Conservation (phyloP, 306 rosid species). For the Begonia masoniana region DNA sequence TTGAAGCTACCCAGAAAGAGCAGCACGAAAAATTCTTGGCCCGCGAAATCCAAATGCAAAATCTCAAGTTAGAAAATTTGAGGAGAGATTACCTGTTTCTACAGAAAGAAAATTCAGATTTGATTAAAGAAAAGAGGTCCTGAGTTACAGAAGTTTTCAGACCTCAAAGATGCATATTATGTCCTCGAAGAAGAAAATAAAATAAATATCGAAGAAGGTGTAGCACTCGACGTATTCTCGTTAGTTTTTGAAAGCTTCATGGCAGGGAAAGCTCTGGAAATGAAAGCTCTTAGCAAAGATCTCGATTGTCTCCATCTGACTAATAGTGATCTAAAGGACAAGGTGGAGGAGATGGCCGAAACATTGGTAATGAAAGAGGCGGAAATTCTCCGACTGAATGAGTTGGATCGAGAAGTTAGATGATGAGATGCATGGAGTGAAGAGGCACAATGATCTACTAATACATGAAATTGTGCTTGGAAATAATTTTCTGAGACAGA, state of each 20-base stretch:
- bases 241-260: constrained; percentile 49
- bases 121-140: constrained; percentile 45
- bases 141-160: constrained; percentile 35
- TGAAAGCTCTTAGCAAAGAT: constrained; percentile 37
- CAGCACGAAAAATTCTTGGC: constrained; percentile 35
- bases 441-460: constrained; percentile 33
- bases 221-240: constrained; percentile 38
- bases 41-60: constrained; percentile 33
- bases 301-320: constrained; percentile 25
- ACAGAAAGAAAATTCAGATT: constrained; percentile 46
- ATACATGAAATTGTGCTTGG: constrained; percentile 31
- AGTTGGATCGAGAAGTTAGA: constrained; percentile 33
- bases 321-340: constrained; percentile 40
- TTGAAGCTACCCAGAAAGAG: constrained; percentile 41
- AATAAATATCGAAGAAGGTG: constrained; percentile 41
- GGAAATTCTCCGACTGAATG: constrained; percentile 41
- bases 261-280: constrained; percentile 47
- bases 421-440: constrained; percentile 36
- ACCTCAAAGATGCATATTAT: constrained; percentile 39
- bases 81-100: constrained; percentile 28
- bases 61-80: constrained; percentile 34
- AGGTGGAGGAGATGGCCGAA: constrained; percentile 36
- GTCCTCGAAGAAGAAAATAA: constrained; percentile 39
- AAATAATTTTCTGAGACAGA: constrained; percentile 30
- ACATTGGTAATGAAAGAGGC: constrained; percentile 38